Conservation (phyloP, 169 alveolate species). For the Plasmodium adleri region DNA sequence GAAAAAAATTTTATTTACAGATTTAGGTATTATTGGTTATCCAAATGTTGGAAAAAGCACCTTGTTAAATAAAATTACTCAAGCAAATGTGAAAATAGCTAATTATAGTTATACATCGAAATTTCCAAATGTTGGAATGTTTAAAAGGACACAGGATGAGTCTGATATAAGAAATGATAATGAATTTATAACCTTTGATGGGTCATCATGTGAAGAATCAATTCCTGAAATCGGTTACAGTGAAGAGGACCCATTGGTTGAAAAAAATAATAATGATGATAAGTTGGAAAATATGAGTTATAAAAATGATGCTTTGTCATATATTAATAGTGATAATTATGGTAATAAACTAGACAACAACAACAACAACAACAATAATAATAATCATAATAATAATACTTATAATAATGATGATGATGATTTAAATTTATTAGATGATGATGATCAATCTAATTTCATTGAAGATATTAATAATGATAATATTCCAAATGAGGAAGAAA, state of each 20-base stretch:
- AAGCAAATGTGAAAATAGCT: constrained; percentile 72
- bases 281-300: background rate
- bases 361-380: too few relatives aligned
- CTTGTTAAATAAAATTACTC: constrained; percentile 46
- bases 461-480: background rate
- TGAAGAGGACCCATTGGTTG: background rate
- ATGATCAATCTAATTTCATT: too few relatives aligned
- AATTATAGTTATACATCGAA: constrained; percentile 75
- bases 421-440: too few relatives aligned
- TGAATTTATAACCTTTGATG: too few relatives aligned
- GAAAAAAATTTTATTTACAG: constrained; percentile 66
- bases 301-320: background rate
- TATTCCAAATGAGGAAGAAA: background rate
- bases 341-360: too few relatives aligned
- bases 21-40: constrained; percentile 72
- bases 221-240: background rate
- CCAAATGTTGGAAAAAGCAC: constrained; percentile 76
- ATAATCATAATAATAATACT: too few relatives aligned
- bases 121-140: constrained; percentile 72
- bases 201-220: background rate
- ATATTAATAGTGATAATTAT: too few relatives aligned
- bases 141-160: constrained; percentile 5
- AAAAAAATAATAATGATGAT: background rate
- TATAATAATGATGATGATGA: background rate
- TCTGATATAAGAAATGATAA: background rate